phyloP scores from a whole-genome alignment of 371 early-diverging fungal species.

The Basidiobolus meristosporus region DNA sequence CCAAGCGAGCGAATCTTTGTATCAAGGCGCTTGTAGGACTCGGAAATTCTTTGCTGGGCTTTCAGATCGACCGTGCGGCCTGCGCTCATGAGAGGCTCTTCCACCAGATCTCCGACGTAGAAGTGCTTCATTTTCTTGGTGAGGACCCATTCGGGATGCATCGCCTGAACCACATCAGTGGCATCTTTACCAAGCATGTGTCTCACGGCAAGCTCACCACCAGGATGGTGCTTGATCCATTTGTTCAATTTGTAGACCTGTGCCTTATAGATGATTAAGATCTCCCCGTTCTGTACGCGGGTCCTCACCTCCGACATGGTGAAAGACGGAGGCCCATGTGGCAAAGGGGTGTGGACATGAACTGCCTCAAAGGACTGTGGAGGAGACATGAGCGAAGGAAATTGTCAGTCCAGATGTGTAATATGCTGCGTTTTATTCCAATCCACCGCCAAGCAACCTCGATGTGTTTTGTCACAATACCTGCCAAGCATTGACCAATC shows the following conservation, averaged over 20 bases:
- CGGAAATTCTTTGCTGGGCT: neutral
- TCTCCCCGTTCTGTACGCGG: slow-evolving; percentile 22
- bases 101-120: slow-evolving; percentile 40
- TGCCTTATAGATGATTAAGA: slow-evolving; percentile 45
- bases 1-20: slow-evolving; percentile 11
- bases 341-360: no score
- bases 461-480: no score
- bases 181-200: slow-evolving; percentile 80
- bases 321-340: no score
- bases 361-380: no score
- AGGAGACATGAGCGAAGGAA: no score
- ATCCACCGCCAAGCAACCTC: no score
- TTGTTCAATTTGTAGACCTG: slow-evolving; percentile 77
- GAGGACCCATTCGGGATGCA: slow-evolving; percentile 74
- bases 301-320: no score
- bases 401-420: no score
- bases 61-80: no score
- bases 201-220: slow-evolving; percentile 68
- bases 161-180: slow-evolving; percentile 70
- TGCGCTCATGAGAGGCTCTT: slow-evolving; percentile 2
- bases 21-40: slow-evolving; percentile 2
- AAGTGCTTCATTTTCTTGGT: slow-evolving; percentile 51
- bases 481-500: no score
- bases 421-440: no score
- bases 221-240: slow-evolving; percentile 73